Base-by-base conservation (phyloP, 2,329 filamentous ascomycete genomes). In the Trichoderma lentiforme region DNA sequence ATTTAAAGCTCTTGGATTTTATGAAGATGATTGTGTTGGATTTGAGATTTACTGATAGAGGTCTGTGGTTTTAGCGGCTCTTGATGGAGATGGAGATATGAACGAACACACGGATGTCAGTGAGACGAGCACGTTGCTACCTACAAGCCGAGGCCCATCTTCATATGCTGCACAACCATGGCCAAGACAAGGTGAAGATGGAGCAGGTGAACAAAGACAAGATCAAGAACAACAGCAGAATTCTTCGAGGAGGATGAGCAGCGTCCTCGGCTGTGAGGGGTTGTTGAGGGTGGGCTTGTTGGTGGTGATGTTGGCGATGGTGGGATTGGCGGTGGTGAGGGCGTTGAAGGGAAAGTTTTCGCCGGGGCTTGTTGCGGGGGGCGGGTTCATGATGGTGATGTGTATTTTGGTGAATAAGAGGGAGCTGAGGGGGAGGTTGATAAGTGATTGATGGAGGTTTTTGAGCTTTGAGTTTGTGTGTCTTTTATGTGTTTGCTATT, bases 321-420 rank as follows among this genome's bases (percentile, higher is more conserved):
- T 68, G 18, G 24, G 24, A 11, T 24, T 30, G 34, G 53, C 65
- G 18, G 12, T 68, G 6, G 65, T 47, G 65, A 60, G 36, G 65
- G 53, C 65, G 24, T 0, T 68, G 34, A 26, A 12, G 18, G 53
- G 65, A 6, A 15, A 24, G 18, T 68, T 68, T 47, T 68, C 65
- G 34, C 65, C 65, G 34, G 65, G 65, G 11, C 24, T 68, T 18
- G 26, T 68, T 24, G 65, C 12, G 24, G 65, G 65, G 34, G 65
- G 65, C 11, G 65, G 65, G 11, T 7, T 68, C n/a, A 58, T 68
- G 65, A 32, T 68, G 34, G n/a, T 68, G 9, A 43, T 68, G 34
- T 68, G 65, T 21, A 18, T 32, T 39, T 34, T 68, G 53, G 53
- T 60, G 18, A 39, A 28, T 43, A 68, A 18, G 65, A 60, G 53